Conservation (phyloP, 1,284 basidiomycete genomes). For the Cryptococcus hybrid region DNA sequence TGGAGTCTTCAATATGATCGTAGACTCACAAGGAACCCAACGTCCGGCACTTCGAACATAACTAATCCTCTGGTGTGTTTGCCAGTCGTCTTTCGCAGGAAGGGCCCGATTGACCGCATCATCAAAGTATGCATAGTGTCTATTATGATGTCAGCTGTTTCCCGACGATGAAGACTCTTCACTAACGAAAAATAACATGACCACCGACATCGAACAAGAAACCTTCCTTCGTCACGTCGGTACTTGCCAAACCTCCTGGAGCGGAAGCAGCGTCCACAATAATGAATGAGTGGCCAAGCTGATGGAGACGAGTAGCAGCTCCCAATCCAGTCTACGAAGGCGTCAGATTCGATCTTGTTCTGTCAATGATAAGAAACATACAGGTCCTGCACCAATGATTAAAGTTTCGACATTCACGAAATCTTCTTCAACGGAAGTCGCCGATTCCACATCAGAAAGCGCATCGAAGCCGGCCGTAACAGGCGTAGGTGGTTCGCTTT, state of each 20-base stretch:
- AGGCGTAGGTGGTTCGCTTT: neutral
- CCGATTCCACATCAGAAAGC: neutral
- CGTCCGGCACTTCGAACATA: constrained; percentile 54
- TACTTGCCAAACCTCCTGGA: constrained; percentile 56
- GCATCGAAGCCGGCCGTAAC: neutral
- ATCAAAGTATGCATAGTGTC: constrained; percentile 57
- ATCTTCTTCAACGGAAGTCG: neutral
- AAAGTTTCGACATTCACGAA: constrained; percentile 35
- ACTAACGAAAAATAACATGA: constrained; percentile 51
- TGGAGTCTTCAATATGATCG: neutral
- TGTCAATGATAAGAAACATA: constrained; percentile 12
- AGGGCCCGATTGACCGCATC: constrained; percentile 54
- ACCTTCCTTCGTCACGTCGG: constrained; percentile 54
- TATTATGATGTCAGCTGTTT: neutral
- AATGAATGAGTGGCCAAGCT: constrained; percentile 50
- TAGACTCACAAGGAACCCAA: constrained; percentile 54
- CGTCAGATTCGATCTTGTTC: constrained; percentile 4
- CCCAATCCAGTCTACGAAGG: constrained; percentile 52
- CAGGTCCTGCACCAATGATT: constrained; percentile 49
- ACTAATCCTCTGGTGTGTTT: constrained; percentile 55
- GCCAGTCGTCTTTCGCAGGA: constrained; percentile 54
- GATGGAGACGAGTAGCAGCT: constrained; percentile 55
- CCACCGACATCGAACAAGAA: constrained; percentile 58
- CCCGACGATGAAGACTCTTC: neutral
- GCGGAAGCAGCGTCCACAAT: constrained; percentile 52